Base-by-base conservation (phyloP, 2,329 filamentous ascomycete genomes). In the Aspergillus sergii region DNA sequence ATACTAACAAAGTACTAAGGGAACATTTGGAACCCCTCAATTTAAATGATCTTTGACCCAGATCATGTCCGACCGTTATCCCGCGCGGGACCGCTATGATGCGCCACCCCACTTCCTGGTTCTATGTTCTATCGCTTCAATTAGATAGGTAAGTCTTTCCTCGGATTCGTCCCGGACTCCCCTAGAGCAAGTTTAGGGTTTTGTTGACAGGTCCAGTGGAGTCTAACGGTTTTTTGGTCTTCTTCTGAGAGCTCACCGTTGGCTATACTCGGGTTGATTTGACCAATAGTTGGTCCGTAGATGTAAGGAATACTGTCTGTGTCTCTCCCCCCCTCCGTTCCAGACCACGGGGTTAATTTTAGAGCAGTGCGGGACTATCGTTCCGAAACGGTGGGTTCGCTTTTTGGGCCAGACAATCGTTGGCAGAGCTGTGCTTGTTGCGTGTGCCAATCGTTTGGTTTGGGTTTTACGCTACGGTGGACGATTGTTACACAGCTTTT, bases 51-150 rank as follows among this genome's bases (percentile, higher is more conserved):
- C 30, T 28, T 34, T 53, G 50, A 53, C 50, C n/a, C 28, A 53
- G 50, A 34, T 53, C 50, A 53, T 53, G 51, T 54, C 51, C n/a
- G 51, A 36, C 51, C 51, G 51, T 54, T 36, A 39, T 54, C 19
- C 51, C 30, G 50, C 14, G 50, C 50, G 50, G 50, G 30, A 54
- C 51, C 23, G 30, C 30, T 8, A 11, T 34, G 28, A 10, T 12
- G 10, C 26, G 26, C 26, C 26, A 28, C 28, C 26, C 50, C 28
- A 34, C 26, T 19, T 53, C 45, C 45, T 53, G 28, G 28, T 16
- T 32, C 4, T 16, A 54, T 23, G 21, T 16, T 36, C 51, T 36
- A 34, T 53, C n/a, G 19, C 30, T 26, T 53, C 16, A 32, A 32
- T 36, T 36, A 36, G 34, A 36, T 16, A 36, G 34, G 14, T 36